phyloP scores from a whole-genome alignment of 441 rosid genomes.

The Syzygium malaccense region DNA sequence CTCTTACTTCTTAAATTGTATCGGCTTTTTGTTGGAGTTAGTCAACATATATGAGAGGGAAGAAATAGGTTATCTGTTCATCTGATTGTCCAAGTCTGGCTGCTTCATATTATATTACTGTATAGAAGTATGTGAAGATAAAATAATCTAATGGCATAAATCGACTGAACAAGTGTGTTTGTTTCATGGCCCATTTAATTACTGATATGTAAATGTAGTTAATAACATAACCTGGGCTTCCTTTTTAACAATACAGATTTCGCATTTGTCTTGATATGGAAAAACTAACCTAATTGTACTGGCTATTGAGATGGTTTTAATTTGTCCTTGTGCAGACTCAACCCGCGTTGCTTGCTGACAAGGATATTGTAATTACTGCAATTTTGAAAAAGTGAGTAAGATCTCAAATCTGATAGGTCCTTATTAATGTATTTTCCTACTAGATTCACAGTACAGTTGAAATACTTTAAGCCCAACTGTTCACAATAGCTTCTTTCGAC shows the following conservation, averaged over 20 bases:
- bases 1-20: background rate
- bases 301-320: slow-evolving; percentile 1
- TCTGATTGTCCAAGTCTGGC: background rate
- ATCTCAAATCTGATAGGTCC: background rate
- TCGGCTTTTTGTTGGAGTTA: background rate
- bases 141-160: background rate
- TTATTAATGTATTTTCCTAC: background rate
- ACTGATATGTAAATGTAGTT: background rate
- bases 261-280: background rate
- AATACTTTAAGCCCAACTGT: background rate
- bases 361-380: slow-evolving; percentile 52
- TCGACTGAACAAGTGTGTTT: background rate
- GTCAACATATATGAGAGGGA: background rate
- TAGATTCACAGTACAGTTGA: background rate
- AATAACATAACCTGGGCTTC: background rate
- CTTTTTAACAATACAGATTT: background rate
- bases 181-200: background rate
- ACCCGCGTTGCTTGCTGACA: slow-evolving; percentile 58
- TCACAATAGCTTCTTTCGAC: background rate
- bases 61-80: background rate
- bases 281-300: background rate
- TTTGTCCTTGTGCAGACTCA: slow-evolving; percentile 51
- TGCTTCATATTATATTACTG: background rate
- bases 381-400: slow-evolving; percentile 60
- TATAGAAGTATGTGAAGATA: background rate